A percentile compares a stretch with the other conserved stretches of the same genome.
Conservation (phyloP, 768 basidiomycete genomes). For the Coprinopsis sp. region DNA sequence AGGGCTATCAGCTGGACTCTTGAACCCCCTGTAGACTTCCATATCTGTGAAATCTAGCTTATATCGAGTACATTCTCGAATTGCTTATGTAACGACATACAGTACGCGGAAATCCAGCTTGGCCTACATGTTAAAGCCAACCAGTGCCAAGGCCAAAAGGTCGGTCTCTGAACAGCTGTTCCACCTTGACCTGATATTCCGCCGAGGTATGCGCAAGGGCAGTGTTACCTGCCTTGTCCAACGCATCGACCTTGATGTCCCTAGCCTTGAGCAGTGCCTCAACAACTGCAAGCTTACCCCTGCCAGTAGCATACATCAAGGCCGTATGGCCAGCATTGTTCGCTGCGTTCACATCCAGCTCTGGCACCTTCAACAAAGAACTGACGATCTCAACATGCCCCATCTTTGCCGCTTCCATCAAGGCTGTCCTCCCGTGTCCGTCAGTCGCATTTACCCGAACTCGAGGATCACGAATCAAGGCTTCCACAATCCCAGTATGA, state of each 20-base stretch:
- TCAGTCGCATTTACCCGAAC: not conserved
- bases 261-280: not conserved
- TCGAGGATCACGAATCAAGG: not conserved
- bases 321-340: not conserved
- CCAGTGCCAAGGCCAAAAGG: no score
- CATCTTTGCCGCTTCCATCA: not conserved
- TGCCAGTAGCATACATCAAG: not conserved
- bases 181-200: conserved; percentile 67
- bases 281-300: not conserved
- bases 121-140: no score
- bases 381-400: not conserved
- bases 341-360: not conserved
- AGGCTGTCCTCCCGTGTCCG: not conserved
- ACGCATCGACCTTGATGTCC: not conserved
- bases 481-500: no score
- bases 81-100: no score
- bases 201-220: no score
- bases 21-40: no score
- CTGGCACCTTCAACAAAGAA: not conserved
- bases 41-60: no score
- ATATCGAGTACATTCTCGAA: no score
- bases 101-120: no score
- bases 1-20: no score
- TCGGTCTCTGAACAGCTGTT: no score
- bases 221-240: no score